Percentiles rank a stretch among this genome's conserved stretches.
Conservation (phyloP, 106 monocot species). For the Narthecium ossifragum region DNA sequence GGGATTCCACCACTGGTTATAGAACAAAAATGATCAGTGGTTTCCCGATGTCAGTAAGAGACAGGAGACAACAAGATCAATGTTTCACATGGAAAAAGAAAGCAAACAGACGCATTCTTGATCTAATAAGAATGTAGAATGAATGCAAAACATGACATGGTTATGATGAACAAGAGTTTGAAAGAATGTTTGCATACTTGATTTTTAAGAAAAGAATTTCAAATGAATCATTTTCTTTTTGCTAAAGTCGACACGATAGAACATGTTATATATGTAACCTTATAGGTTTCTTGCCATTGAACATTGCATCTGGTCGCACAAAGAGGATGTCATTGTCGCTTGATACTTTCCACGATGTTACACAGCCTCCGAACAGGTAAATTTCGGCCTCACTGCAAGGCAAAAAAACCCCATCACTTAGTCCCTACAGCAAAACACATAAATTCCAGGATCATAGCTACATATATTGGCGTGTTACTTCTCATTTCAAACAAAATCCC, state of each 20-base stretch:
- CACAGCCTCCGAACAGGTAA: constrained; percentile 88
- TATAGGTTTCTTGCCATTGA: constrained; percentile 88
- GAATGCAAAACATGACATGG: too few species aligned
- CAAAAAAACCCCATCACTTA: neutral
- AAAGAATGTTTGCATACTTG: too few species aligned
- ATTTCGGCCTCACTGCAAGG: constrained; percentile 76
- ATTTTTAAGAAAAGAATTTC: too few species aligned
- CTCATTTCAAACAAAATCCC: neutral
- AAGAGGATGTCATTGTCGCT: constrained; percentile 78
- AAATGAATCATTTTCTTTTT: too few species aligned
- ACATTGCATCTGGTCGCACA: constrained; percentile 98
- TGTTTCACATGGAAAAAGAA: too few species aligned
- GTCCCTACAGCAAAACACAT: neutral
- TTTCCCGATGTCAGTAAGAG: too few species aligned
- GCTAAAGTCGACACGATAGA: too few species aligned
- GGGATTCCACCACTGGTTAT: constrained; percentile 92
- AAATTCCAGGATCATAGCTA: neutral
- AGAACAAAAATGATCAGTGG: constrained; percentile 1
- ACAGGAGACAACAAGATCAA: too few species aligned
- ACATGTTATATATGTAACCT: constrained; percentile 53
- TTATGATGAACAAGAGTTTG: too few species aligned
- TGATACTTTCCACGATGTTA: constrained; percentile 77
- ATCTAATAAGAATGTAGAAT: too few species aligned
- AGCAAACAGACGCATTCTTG: too few species aligned
- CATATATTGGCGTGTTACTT: neutral